Conservation (phyloP, 805 yeast genomes). For the Kregervanrija fluxuum region DNA sequence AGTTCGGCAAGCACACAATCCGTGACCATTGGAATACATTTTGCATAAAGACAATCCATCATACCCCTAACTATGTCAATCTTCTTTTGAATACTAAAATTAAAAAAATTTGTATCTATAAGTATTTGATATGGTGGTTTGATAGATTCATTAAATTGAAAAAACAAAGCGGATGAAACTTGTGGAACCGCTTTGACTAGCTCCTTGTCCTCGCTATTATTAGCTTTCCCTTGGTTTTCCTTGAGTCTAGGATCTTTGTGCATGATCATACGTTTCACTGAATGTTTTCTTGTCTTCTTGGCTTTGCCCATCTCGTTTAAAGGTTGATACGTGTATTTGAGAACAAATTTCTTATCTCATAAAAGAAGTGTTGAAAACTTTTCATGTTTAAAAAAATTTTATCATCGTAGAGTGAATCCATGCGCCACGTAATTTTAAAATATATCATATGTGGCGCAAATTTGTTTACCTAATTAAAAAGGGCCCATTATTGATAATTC, state of each 20-base stretch:
- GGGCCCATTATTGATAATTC: too few species aligned
- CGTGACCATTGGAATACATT: conserved; percentile 91
- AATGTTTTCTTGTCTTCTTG: conserved; percentile 93
- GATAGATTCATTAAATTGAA: conserved; percentile 88
- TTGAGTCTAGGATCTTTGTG: conserved; percentile 61
- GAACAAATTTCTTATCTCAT: not conserved
- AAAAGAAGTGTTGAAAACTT: not conserved
- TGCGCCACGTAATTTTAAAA: too few species aligned
- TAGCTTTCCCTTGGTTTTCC: conserved; percentile 34
- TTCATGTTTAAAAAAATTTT: too few species aligned
- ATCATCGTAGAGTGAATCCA: too few species aligned
- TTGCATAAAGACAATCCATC: conserved; percentile 93
- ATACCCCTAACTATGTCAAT: conserved; percentile 91
- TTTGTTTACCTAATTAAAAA: too few species aligned
- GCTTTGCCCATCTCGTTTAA: conserved; percentile 86
- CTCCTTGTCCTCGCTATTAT: conserved; percentile 62
- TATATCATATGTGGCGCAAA: too few species aligned
- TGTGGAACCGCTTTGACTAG: conserved; percentile 74
- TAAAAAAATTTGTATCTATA: conserved; percentile 94
- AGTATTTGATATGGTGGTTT: conserved; percentile 98
- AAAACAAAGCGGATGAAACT: conserved; percentile 90
- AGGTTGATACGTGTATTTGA: not conserved
- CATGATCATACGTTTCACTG: conserved; percentile 79
- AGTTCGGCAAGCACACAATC: conserved; percentile 98
- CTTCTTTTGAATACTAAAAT: conserved; percentile 93